These are phyloP conservation scores for Phytophthora capsici DNA, from an alignment of 352 stramenopile species.

Conservation along the genomic window DNA sequence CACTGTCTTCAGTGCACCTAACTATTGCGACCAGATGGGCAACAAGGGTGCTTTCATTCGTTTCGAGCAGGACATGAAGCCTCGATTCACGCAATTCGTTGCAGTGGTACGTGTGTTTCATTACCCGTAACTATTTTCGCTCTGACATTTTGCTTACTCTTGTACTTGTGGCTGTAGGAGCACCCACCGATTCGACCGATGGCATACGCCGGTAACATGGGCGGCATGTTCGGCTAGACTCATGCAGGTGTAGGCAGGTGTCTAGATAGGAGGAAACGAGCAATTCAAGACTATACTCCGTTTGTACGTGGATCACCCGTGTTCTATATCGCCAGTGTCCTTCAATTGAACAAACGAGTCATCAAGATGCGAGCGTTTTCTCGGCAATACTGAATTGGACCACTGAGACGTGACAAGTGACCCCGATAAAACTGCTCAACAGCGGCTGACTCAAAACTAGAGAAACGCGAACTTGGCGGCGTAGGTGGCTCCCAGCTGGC, in stretches of 20 bases:
- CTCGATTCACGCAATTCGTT: constrained; percentile 96
- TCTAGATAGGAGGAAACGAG: constrained; percentile 37
- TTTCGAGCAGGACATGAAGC: constrained; percentile 96
- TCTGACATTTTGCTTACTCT: too few relatives aligned
- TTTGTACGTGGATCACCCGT: neutral
- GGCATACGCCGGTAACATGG: constrained; percentile 92
- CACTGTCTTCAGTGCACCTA: constrained; percentile 99
- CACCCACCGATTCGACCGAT: constrained; percentile 90
- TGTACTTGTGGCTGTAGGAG: too few relatives aligned
- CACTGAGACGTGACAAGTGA: constrained; percentile 27
- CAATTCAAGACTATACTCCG: constrained; percentile 17
- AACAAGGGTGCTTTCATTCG: constrained; percentile 99
- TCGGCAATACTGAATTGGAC: constrained; percentile 22
- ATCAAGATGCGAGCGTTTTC: constrained; percentile 43
- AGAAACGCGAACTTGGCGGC: constrained; percentile 55
- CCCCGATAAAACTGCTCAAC: constrained; percentile 44
- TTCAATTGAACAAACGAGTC: constrained; percentile 37
- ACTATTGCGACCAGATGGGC: constrained; percentile 99
- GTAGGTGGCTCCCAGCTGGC: constrained; percentile 58
- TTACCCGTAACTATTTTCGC: neutral
- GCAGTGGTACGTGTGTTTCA: constrained; percentile 74
- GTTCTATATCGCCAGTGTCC: constrained; percentile 8
- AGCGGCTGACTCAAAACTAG: constrained; percentile 32
- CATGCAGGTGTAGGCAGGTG: constrained; percentile 25
- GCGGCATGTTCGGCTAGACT: constrained; percentile 86